Base-by-base conservation (phyloP, 495 filamentous ascomycete genomes). In the Tuber calosporum region DNA sequence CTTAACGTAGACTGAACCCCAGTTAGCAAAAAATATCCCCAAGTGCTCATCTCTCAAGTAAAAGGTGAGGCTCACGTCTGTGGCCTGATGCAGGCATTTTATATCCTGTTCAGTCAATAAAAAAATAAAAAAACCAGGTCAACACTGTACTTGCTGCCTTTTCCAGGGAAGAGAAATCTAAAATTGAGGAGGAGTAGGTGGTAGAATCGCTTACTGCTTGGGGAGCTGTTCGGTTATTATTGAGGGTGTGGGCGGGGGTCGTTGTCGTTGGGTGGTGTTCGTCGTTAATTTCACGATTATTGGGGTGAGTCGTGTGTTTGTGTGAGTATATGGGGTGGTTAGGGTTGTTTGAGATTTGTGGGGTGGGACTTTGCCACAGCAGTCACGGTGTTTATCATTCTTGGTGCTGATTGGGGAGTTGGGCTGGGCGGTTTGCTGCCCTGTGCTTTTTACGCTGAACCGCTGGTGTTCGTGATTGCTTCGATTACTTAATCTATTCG, bases 51-150 rank as follows among this genome's bases (percentile, higher is more conserved):
- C 34, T 71, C 69, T 9, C 4, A 19, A 20, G 17, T 9, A 9
- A 71, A 34, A 6, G 67, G n/a, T 48, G 3, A 37, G n/a, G 62
- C 75, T 53, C 78, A 80, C 79, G 73, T 80, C 79, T 77, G 69
- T 81, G 79, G 69, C 78, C 75, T 40, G 72, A 72, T 66, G 80
- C 79, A 70, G 79, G 79, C 79, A 81, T 81, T 69, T 68, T 80
- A 68, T 62, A 70, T 66, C 58, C 22, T 22, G 53, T 67, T 75
- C 53, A 17, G 66, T 73, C 62, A 48, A 68, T 48, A 40, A 1
- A 42, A 26, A 38, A 26, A 26, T 38, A 26, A 42, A 39, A 39
- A 40, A 37, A 30, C 38, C 70, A 19, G 53, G 39, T 78, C 30
- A 77, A 72, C 68, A 36, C 39, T 42, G 39, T 8, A 26, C 45